phyloP scores from a whole-genome alignment of 805 yeast genomes.

The Saccharomyces mikatae region DNA sequence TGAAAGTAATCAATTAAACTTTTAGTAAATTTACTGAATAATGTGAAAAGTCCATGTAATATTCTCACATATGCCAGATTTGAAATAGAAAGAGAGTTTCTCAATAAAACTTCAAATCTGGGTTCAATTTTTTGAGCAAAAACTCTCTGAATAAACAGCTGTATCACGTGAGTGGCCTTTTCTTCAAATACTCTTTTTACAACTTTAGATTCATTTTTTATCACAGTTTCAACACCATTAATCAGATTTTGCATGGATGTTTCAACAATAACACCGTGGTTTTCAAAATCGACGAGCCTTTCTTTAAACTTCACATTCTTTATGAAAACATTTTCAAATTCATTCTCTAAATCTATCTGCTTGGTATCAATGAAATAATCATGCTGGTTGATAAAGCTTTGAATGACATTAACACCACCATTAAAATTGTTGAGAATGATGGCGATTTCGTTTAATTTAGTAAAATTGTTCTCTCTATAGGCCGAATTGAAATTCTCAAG shows the following conservation, averaged over 20 bases:
- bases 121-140: constrained; percentile 64
- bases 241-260: constrained; percentile 44
- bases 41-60: constrained; percentile 55
- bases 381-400: constrained; percentile 73
- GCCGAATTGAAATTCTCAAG: constrained; percentile 65
- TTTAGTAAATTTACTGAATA: constrained; percentile 52
- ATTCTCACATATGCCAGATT: constrained; percentile 69
- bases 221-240: constrained; percentile 48
- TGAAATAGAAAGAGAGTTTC: constrained; percentile 53
- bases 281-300: constrained; percentile 51
- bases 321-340: constrained; percentile 23
- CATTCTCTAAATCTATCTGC: constrained; percentile 25
- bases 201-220: constrained; percentile 64
- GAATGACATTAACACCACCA: constrained; percentile 76
- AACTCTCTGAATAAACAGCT: constrained; percentile 63
- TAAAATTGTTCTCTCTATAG: constrained; percentile 59
- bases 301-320: constrained; percentile 48
- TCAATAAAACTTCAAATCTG: constrained; percentile 49
- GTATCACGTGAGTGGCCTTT: constrained; percentile 54
- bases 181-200: constrained; percentile 67
- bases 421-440: constrained; percentile 70
- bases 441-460: constrained; percentile 70
- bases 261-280: constrained; percentile 42
- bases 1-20: constrained; percentile 55
- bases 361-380: constrained; percentile 47